These are phyloP conservation scores for Cokeromyces recurvatus DNA, from an alignment of 371 early-diverging fungal species.

Conservation along the genomic window DNA sequence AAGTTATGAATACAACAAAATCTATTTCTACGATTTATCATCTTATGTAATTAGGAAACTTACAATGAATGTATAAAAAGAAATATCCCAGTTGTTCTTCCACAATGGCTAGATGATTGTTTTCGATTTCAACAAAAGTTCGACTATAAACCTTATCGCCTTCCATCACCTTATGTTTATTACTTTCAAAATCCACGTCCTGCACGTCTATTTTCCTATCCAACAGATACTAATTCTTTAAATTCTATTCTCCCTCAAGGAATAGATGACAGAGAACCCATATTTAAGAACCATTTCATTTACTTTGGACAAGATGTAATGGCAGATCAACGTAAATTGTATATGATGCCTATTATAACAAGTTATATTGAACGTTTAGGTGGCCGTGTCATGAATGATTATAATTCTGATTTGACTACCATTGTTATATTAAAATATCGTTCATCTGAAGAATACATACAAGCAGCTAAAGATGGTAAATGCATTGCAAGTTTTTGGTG, in stretches of 20 bases:
- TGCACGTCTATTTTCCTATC: conserved; percentile 10
- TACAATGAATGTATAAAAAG: conserved; percentile 47
- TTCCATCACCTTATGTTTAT: conserved; percentile 9
- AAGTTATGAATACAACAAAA: too few relatives aligned
- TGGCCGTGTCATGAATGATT: conserved; percentile 29
- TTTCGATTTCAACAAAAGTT: conserved; percentile 35
- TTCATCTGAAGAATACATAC: conserved; percentile 40
- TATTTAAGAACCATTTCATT: conserved; percentile 17
- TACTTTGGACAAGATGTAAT: conserved; percentile 26
- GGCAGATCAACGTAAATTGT: conserved; percentile 10
- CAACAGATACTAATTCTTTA: not conserved
- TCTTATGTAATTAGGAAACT: too few relatives aligned
- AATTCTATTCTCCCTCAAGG: not conserved
- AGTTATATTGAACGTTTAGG: conserved; percentile 41
- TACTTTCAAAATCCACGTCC: not conserved
- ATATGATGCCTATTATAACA: conserved; percentile 33
- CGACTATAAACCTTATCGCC: not conserved
- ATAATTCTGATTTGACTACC: conserved; percentile 37
- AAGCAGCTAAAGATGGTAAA: conserved; percentile 62
- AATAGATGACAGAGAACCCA: conserved; percentile 9
- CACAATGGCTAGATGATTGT: conserved; percentile 80
- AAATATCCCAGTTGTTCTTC: conserved; percentile 60
- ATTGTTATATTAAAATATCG: conserved; percentile 59
- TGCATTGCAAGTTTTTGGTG: conserved; percentile 59
- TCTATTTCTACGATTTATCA: too few relatives aligned